Base-by-base conservation (phyloP, 2,329 filamentous ascomycete genomes). In the Akanthomyces lecanii region DNA sequence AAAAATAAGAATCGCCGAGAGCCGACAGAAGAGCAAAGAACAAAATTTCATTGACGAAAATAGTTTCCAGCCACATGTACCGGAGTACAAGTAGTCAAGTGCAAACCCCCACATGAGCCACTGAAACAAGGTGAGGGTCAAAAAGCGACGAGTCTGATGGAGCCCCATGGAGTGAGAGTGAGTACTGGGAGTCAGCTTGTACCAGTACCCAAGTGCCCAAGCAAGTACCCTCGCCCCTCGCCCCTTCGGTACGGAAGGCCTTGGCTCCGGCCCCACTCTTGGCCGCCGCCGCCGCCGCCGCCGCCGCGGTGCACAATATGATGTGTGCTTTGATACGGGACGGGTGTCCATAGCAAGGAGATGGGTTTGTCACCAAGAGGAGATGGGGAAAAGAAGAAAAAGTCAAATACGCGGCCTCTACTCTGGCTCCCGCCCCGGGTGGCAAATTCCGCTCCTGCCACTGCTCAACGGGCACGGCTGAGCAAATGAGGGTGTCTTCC, bases 231-330 rank as follows among this genome's bases (percentile, higher is more conserved):
- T 23, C 16, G 16, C 47, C 0, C 38, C 38, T 40, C 23, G 25
- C 47, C 52, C 11, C 18, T 10, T 50, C 60, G 60, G 51, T 44
- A 62, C 51, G 30, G 42, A 62, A 42, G 16, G 51, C 44, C 18
- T 21, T 62, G 51, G 25, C 44, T 50, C 30, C 61, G 53, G 53
- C 53, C 53, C 61, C 61, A 57, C 61, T 62, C 38, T 62, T 51
- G 61, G 36, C 61, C 61, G 53, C 51, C 40, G 21, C 18, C 21
- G 40, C n/a, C 38, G 33, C 8, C 33, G 33, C 12, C 33, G 33
- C 12, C 8, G 12, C 38, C 38, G 12, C 38, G 12, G 38, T 40
- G 33, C 6, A 11, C 33, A 36, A 7, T 11, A 3, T 36, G 33
- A 36, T 36, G 30, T 11, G 23, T 16, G 16, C 23, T 36, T 47